phyloP scores from a whole-genome alignment of 2,329 filamentous ascomycete genomes.

The Beauveria varroae region DNA sequence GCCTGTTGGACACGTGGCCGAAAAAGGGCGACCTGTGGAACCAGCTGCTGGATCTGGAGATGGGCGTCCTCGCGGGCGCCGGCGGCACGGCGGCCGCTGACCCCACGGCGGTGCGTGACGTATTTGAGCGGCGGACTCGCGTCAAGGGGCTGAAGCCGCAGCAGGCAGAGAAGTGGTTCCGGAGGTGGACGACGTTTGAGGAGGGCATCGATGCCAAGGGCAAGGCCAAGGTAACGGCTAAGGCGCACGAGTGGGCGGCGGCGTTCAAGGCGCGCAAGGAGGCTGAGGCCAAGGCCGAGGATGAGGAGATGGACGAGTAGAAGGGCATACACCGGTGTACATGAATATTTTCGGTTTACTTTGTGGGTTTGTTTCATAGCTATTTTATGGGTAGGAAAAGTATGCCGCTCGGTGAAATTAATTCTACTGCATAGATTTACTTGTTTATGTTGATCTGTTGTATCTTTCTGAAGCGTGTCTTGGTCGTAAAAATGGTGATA shows the following conservation, averaged over 20 bases:
- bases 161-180: slow-evolving; percentile 82
- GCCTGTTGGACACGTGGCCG: slow-evolving; percentile 72
- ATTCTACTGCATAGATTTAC: not conserved
- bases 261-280: slow-evolving; percentile 38
- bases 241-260: slow-evolving; percentile 64
- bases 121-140: slow-evolving; percentile 75
- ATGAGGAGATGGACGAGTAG: slow-evolving; percentile 29
- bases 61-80: slow-evolving; percentile 33
- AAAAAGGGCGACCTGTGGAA: slow-evolving; percentile 93
- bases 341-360: not conserved
- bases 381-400: slow-evolving; percentile 11
- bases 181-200: slow-evolving; percentile 87
- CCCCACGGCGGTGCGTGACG: slow-evolving; percentile 52
- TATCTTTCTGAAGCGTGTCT: no score
- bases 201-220: slow-evolving; percentile 60
- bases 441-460: not conserved
- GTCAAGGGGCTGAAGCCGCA: slow-evolving; percentile 69
- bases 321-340: slow-evolving; percentile 4
- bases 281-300: slow-evolving; percentile 23
- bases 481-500: no score
- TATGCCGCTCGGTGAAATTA: not conserved
- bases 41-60: slow-evolving; percentile 81
- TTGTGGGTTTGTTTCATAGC: slow-evolving; percentile 2
- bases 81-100: slow-evolving; percentile 38
- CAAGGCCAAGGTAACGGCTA: slow-evolving; percentile 61